phyloP scores from a whole-genome alignment of 2,329 filamentous ascomycete species.

The Xylariaceae sp. region DNA sequence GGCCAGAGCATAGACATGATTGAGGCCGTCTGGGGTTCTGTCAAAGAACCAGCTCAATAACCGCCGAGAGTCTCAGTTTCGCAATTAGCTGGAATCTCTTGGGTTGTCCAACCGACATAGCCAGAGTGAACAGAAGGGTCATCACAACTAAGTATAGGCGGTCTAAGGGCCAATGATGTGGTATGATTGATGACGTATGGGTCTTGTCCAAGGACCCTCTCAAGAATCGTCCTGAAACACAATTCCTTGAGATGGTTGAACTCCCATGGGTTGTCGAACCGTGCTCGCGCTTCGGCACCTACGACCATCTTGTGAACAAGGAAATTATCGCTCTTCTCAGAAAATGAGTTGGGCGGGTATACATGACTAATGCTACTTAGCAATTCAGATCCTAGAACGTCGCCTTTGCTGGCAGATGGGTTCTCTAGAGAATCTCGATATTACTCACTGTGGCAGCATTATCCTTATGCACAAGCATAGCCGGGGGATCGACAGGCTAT shows the following conservation, averaged over 20 bases:
- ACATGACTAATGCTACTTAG: not conserved
- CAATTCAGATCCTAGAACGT: not conserved
- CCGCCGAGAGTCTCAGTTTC: no score
- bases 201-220: not conserved
- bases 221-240: not conserved
- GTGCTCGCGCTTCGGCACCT: not conserved
- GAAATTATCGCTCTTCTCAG: not conserved
- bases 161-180: no score
- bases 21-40: no score
- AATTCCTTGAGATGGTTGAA: not conserved
- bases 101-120: no score
- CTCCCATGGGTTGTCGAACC: slow-evolving; percentile 19
- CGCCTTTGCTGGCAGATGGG: not conserved
- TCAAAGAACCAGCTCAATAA: no score
- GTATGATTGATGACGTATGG: slow-evolving; percentile 16
- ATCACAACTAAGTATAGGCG: no score
- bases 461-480: slow-evolving; percentile 15
- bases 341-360: not conserved
- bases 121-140: no score
- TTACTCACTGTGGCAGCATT: slow-evolving; percentile 9
- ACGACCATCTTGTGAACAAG: not conserved
- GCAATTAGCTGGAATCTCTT: no score
- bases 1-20: not conserved
- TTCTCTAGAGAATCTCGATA: not conserved
- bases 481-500: not conserved